Evolutionary conservation across 768 basidiomycete genomes (phyloP).

Genomic region (Rhizopogon vesiculosus): DNA sequence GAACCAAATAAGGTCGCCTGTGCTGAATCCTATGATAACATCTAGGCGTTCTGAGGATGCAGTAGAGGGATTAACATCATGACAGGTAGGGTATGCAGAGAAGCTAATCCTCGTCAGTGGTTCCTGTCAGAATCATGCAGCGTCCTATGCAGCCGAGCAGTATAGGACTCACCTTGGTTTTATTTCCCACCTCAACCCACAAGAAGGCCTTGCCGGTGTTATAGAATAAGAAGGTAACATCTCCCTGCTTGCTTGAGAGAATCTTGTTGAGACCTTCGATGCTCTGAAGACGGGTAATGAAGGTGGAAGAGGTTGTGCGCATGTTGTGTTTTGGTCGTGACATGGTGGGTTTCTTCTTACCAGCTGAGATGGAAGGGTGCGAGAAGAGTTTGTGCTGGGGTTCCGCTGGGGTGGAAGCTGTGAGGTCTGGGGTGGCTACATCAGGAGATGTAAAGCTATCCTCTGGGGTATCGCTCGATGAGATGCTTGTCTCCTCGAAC

Average conservation of each 20-base stretch:
- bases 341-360: constrained; percentile 58
- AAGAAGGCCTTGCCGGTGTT: constrained; percentile 80
- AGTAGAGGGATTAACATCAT: constrained; percentile 79
- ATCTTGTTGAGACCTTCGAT: constrained; percentile 70
- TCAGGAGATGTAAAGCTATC: constrained; percentile 45
- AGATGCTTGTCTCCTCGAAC: constrained; percentile 63
- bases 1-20: constrained; percentile 96
- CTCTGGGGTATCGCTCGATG: constrained; percentile 79
- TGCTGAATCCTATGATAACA: constrained; percentile 85
- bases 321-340: constrained; percentile 88
- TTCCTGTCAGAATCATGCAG: constrained; percentile 49
- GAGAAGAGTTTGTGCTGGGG: constrained; percentile 60
- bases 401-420: constrained; percentile 19
- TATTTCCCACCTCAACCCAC: constrained; percentile 84
- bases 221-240: constrained; percentile 82
- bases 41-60: constrained; percentile 78
- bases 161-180: constrained; percentile 60
- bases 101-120: constrained; percentile 83
- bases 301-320: constrained; percentile 86
- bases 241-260: constrained; percentile 78
- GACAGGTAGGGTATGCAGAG: constrained; percentile 84
- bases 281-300: constrained; percentile 83
- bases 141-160: background rate
- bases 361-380: constrained; percentile 32
- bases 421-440: constrained; percentile 26